Evolutionary conservation across 805 yeast species (phyloP), one percentile per base, ranked within the genome.

Genomic region (Yarrowia sp.): DNA sequence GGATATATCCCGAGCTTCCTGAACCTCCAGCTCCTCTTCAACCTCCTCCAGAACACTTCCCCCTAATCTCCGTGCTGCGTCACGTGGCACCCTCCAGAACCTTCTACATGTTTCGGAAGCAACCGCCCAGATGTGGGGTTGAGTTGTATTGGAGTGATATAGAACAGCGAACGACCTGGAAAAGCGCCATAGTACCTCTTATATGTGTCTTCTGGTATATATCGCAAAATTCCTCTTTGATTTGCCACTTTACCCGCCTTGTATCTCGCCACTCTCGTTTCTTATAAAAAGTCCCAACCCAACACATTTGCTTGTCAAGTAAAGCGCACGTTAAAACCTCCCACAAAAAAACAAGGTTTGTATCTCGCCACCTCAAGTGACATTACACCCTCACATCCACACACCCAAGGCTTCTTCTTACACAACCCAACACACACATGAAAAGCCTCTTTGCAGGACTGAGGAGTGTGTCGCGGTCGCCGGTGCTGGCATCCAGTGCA

Each of bases 21-120:
- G 32, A 3, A 1, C 3, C 32, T 26, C 4, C 32, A 3, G 32
- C 32, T 26, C 32, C 32, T 26, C 32, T 26, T 3, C 32, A 26
- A 5, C 32, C 7, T 5, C 32, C 32, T 26, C 2, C 32, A 26
- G 32, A 26, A 26, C 32, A 5, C 49, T 5, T 45, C n/a, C 42
- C 16, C 45, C 45, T 22, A 8, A 40, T 40, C 61, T 22, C 46
- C 61, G 41, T 5, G 19, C 19, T 42, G 43, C 61, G 63, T 56
- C 63, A 56, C 48, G 40, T 42, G 49, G 22, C n/a, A 8, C 19
- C 15, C 14, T 8, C 35, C 8, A 26, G 64, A 58, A 58, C 64
- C 49, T 58, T 58, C 64, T 35, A 58, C 50, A 32, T 43, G 50
- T 32, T 58, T 58, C 64, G 50, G 64, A 58, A 58, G 64, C 64